Percentiles rank a stretch among this genome's conserved stretches.
Conservation (phyloP, 768 basidiomycete species). For the Trametes meyenii region DNA sequence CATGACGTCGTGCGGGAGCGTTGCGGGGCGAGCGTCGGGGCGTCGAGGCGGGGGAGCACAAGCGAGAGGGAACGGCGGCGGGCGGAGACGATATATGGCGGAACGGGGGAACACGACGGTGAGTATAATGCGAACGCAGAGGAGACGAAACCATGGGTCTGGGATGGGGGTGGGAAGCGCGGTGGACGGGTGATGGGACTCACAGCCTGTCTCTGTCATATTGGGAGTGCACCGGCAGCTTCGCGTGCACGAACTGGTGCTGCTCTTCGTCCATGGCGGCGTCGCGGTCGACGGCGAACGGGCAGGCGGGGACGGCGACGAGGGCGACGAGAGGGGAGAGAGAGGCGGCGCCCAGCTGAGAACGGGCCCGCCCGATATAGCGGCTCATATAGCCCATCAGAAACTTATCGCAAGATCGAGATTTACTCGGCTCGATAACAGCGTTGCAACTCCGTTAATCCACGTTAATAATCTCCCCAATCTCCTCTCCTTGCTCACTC, state of each 20-base stretch:
- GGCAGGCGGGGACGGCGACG: constrained; percentile 5
- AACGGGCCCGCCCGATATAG: constrained; percentile 12
- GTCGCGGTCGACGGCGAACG: constrained; percentile 4
- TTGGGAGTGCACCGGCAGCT: constrained; percentile 28
- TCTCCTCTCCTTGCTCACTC: neutral
- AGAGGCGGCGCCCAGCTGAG: constrained; percentile 10
- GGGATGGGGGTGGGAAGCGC: constrained; percentile 23
- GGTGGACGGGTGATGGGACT: constrained; percentile 25
- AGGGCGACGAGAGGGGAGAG: neutral
- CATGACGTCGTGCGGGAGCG: constrained; percentile 13
- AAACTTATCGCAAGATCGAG: constrained; percentile 10
- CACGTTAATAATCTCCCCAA: neutral
- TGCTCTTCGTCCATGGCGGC: constrained; percentile 29
- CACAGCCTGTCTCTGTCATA: constrained; percentile 44
- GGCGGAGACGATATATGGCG: constrained; percentile 23
- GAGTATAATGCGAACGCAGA: constrained; percentile 15
- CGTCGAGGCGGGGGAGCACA: constrained; percentile 4
- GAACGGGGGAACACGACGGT: constrained; percentile 20
- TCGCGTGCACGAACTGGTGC: constrained; percentile 30
- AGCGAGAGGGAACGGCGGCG: constrained; percentile 22
- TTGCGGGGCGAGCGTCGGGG: neutral
- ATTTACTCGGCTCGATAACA: constrained; percentile 8
- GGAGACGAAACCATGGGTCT: constrained; percentile 25
- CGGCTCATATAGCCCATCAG: constrained; percentile 18
- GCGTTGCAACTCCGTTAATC: neutral